These are phyloP conservation scores for Begonia peltatifolia DNA, from an alignment of 306 rosid genomes.

Conservation along the genomic window DNA sequence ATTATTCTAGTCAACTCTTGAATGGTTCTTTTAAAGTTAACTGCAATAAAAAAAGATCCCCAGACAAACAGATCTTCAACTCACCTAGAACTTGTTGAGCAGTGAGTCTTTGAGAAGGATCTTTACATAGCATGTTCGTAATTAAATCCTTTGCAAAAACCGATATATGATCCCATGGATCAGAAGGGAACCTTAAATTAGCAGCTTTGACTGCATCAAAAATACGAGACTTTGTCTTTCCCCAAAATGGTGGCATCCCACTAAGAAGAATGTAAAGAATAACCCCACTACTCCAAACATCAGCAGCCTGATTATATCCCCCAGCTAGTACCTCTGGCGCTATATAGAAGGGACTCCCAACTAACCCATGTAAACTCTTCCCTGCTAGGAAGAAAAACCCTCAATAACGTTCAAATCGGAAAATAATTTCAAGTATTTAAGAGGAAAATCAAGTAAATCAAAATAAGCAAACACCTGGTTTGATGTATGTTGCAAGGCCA, in stretches of 20 bases:
- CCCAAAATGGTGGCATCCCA: constrained; percentile 67
- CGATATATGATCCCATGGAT: constrained; percentile 45
- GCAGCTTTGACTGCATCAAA: constrained; percentile 60
- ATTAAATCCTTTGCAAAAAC: constrained; percentile 48
- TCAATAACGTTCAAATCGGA: not conserved
- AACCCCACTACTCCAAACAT: constrained; percentile 69
- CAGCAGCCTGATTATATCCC: constrained; percentile 64
- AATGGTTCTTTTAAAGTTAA: too few relatives aligned
- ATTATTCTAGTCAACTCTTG: too few relatives aligned
- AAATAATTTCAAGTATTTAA: constrained; percentile 9
- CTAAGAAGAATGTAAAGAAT: constrained; percentile 62
- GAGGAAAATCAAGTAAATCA: constrained; percentile 2
- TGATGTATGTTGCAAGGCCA: constrained; percentile 70
- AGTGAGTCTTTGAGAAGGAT: constrained; percentile 47
- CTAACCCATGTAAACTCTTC: constrained; percentile 54
- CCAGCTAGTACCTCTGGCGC: constrained; percentile 67
- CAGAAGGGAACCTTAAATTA: constrained; percentile 40
- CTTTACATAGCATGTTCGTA: constrained; percentile 41
- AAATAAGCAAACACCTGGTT: constrained; percentile 35
- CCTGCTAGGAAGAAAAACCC: constrained; percentile 33
- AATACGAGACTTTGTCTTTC: constrained; percentile 54
- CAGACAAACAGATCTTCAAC: constrained; percentile 3
- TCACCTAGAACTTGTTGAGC: constrained; percentile 48
- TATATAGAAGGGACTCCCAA: constrained; percentile 71
- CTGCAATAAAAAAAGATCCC: not conserved